Evolutionary conservation across 768 basidiomycete species (phyloP).

Genomic region (Russula emetica): DNA sequence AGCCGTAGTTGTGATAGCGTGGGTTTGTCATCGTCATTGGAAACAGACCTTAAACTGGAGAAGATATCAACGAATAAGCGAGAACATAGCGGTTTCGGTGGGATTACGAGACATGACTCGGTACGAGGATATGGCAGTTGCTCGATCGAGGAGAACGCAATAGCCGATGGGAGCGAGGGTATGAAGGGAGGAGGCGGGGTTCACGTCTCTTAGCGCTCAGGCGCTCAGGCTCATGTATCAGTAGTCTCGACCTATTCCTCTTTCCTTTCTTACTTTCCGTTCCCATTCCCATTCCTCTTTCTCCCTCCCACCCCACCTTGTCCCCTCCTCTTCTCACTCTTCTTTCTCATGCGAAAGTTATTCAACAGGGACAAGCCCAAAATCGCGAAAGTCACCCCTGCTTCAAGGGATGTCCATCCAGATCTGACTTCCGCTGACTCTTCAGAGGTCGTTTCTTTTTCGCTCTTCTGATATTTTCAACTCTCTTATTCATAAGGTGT

Average conservation of each 20-base stretch:
- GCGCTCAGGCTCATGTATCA: slow-evolving; percentile 20
- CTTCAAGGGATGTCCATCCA: slow-evolving; percentile 30
- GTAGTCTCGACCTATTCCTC: slow-evolving; percentile 6
- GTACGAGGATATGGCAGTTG: not conserved
- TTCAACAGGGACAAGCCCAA: slow-evolving; percentile 51
- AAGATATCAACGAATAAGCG: not conserved
- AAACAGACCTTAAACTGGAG: not conserved
- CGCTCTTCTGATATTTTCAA: not conserved
- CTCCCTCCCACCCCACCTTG: not conserved
- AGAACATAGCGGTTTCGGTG: not conserved
- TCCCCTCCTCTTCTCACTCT: not conserved
- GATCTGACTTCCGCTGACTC: slow-evolving; percentile 34
- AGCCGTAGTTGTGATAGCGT: not conserved
- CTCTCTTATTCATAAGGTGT: not conserved
- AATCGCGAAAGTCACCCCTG: slow-evolving; percentile 33
- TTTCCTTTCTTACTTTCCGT: not conserved
- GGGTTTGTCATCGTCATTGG: not conserved
- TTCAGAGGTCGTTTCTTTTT: slow-evolving; percentile 30
- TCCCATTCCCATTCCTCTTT: not conserved
- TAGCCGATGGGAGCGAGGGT: not conserved
- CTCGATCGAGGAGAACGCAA: not conserved
- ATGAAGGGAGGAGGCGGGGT: not conserved
- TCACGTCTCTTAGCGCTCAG: slow-evolving; percentile 6
- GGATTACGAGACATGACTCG: not conserved
- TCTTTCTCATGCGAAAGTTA: slow-evolving; percentile 52